These are phyloP conservation scores for Oenanthe sinensis DNA, from an alignment of 129 eudicot species.

Conservation along the genomic window DNA sequence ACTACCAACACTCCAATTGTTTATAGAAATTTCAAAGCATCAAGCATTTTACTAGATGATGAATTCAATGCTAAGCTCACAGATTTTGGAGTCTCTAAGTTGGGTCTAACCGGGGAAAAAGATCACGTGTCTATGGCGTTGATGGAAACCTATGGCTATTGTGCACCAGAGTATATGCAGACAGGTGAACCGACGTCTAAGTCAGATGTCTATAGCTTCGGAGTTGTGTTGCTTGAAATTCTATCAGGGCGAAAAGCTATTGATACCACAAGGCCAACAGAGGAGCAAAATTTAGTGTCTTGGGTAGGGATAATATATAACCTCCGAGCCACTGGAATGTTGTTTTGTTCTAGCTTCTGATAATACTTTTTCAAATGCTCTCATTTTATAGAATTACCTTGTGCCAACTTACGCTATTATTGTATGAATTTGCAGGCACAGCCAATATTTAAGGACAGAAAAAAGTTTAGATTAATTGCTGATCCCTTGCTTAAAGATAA, in stretches of 20 bases:
- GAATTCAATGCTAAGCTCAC: neutral
- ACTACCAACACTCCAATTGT: neutral
- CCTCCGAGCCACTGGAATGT: neutral
- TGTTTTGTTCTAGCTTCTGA: neutral
- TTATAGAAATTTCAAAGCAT: neutral
- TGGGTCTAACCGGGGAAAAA: neutral
- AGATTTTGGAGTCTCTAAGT: neutral
- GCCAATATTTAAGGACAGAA: neutral
- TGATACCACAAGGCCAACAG: slow-evolving; percentile 2
- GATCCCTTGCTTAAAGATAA: neutral
- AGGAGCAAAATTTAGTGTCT: neutral
- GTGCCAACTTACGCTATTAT: slow-evolving; percentile 35
- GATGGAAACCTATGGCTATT: neutral
- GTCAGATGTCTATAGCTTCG: slow-evolving; percentile 7
- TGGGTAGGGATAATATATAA: neutral
- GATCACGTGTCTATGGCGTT: neutral
- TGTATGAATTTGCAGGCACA: neutral
- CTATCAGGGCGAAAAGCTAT: neutral
- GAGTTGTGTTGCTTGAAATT: slow-evolving; percentile 2
- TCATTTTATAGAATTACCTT: slow-evolving; percentile 41
- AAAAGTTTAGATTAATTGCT: neutral
- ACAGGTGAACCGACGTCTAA: neutral
- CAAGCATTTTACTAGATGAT: neutral
- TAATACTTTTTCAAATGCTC: neutral
- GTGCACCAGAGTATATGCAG: neutral